Conservation (phyloP, 2,329 filamentous ascomycete species). For the Trichoderma pleuroti region DNA sequence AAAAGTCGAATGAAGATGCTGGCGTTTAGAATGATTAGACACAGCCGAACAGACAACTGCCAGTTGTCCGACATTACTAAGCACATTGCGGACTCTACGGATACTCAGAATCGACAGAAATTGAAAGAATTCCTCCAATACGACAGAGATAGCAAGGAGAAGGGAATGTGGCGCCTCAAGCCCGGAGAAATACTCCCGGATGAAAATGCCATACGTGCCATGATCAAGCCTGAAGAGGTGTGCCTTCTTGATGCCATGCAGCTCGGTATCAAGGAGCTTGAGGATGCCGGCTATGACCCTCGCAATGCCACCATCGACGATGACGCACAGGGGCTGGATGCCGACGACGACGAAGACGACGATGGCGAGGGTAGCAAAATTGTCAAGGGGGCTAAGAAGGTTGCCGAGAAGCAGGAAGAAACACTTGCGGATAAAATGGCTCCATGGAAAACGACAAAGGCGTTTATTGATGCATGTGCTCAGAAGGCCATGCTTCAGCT, state of each 20-base stretch:
- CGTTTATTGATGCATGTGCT: conserved; percentile 88
- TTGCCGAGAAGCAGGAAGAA: conserved; percentile 54
- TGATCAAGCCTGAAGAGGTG: conserved; percentile 94
- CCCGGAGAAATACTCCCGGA: conserved; percentile 73
- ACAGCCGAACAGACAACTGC: conserved; percentile 65
- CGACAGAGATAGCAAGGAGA: conserved; percentile 68
- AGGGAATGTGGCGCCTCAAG: conserved; percentile 76
- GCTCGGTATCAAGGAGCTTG: conserved; percentile 83
- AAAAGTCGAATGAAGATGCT: conserved; percentile 98
- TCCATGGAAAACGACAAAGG: conserved; percentile 95
- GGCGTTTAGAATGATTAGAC: conserved; percentile 80
- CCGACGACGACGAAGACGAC: conserved; percentile 51
- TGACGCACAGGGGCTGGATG: conserved; percentile 59
- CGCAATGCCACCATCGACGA: conserved; percentile 61
- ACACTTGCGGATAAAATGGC: conserved; percentile 85
- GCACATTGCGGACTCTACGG: conserved; percentile 88
- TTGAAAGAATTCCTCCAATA: conserved; percentile 95
- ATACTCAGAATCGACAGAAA: conserved; percentile 94
- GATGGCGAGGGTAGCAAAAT: conserved; percentile 43
- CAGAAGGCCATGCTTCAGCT: conserved; percentile 96
- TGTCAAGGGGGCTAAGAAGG: conserved; percentile 42
- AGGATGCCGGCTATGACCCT: conserved; percentile 81
- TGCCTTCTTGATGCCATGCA: conserved; percentile 96
- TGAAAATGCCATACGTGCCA: conserved; percentile 72
- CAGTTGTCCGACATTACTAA: conserved; percentile 82